Conservation (phyloP, 306 rosid species). For the Begonia peltatifolia region DNA sequence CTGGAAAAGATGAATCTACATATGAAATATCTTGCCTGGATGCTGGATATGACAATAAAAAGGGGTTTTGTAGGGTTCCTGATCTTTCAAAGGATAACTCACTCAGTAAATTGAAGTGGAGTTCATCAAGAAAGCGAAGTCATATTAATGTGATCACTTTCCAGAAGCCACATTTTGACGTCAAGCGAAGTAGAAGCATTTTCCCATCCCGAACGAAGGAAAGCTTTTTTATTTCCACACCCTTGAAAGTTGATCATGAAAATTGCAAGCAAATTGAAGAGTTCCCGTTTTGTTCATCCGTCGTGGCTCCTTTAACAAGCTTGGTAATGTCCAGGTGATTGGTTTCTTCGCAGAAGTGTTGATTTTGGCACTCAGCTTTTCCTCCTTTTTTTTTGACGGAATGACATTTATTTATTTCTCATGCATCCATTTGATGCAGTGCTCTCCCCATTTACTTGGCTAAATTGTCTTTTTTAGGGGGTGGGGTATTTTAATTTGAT, state of each 20-base stretch:
- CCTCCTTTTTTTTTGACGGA: background rate
- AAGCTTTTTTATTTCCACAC: constrained; percentile 29
- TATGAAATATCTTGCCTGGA: background rate
- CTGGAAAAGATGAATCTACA: constrained; percentile 13
- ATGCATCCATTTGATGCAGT: no score
- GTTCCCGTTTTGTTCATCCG: constrained; percentile 54
- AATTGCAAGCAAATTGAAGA: constrained; percentile 63
- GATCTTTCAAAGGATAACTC: constrained; percentile 51
- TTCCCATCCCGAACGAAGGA: constrained; percentile 26
- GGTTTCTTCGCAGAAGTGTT: background rate
- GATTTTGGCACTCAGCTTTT: background rate
- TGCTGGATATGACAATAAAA: no score
- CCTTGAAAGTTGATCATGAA: constrained; percentile 54
- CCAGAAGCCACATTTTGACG: constrained; percentile 14
- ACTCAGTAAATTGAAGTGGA: constrained; percentile 56
- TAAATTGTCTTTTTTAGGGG: no score
- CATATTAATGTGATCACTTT: constrained; percentile 12
- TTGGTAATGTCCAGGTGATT: constrained; percentile 77
- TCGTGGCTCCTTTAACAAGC: constrained; percentile 55
- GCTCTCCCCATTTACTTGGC: no score
- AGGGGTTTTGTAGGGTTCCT: background rate
- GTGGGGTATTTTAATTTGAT: no score
- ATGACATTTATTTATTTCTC: no score
- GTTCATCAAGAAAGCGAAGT: constrained; percentile 50
- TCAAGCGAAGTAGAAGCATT: constrained; percentile 6